Evolutionary conservation across 2,329 filamentous ascomycete genomes (phyloP), one percentile per base, ranked within the genome.

Genomic region (Hypoxylon sp.): DNA sequence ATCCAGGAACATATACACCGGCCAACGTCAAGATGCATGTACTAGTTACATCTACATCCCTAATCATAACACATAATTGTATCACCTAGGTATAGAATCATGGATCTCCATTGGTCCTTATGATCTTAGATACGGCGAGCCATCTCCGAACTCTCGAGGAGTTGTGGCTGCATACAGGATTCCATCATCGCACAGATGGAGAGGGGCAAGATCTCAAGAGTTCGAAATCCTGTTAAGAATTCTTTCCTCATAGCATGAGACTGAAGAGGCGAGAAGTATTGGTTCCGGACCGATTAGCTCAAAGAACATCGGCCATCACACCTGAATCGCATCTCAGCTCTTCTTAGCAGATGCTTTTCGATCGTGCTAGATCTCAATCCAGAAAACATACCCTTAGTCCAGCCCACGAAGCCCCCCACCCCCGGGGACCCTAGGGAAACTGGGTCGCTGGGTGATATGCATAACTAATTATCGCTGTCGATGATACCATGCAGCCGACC

Each of bases 401-500:
- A 44, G 35, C 27, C 36, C 25, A 15, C 15, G 34, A 23, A 31
- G n/a, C n/a, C 45, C 44, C 54, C 45, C 50, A 57, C 45, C 37
- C 32, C n/a, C 12, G n/a, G 25, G 30, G 19, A 38, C 20, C 44
- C 31, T 41, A 15, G 37, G 12, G 7, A 11, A 15, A n/a, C 16
- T 15, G 41, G 31, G 16, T 11, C 32, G 16, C 35, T 45, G 41
- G 23, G 5, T 23, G 30, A 29, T 29, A 20, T 11, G 51, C 23
- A 30, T 49, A 46, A 30, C 37, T 46, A 43, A 59, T 57, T 40
- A 34, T 51, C 40, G 13, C 19, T 41, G 26, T 30, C 20, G 17
- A 59, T 59, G 56, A 57, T 59, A 54, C 56, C 56, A 59, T 59
- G 35, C 15, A 20, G 9, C 34, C 11, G 26, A 54, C 56, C 56